A percentile compares a stretch with the other conserved stretches of the same genome.
phyloP scores from a whole-genome alignment of 1,139 yeast species.

The Magnusiomyces suaveolens region DNA sequence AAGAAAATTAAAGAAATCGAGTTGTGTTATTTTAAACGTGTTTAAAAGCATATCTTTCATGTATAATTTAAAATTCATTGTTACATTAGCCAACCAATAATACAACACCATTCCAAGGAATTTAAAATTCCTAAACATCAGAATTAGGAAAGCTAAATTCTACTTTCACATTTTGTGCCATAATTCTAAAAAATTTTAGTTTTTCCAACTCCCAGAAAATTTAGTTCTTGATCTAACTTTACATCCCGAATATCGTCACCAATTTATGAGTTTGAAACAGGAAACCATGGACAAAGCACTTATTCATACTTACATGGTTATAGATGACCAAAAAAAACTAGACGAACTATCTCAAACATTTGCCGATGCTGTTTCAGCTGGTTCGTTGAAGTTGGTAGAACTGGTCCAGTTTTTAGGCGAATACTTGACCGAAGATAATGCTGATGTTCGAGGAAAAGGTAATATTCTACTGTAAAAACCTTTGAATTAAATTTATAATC shows the following conservation, averaged over 20 bases:
- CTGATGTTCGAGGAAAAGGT: slow-evolving; percentile 37
- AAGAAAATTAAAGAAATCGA: neutral
- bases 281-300: slow-evolving; percentile 13
- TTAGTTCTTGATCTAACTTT: no score
- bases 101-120: neutral
- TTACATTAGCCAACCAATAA: neutral
- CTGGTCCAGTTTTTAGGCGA: slow-evolving; percentile 49
- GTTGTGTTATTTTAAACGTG: neutral
- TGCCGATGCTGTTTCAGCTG: slow-evolving; percentile 29
- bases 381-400: slow-evolving; percentile 40
- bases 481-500: neutral
- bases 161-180: neutral
- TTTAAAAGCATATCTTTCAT: neutral
- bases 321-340: slow-evolving; percentile 9
- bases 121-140: neutral
- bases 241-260: no score
- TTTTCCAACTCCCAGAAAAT: neutral
- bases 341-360: slow-evolving; percentile 11
- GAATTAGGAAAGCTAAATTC: neutral
- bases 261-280: no score
- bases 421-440: slow-evolving; percentile 60
- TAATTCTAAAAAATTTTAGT: no score
- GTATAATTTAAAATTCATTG: neutral
- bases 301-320: slow-evolving; percentile 20
- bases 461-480: slow-evolving; percentile 5